A percentile compares a stretch with the other conserved stretches of the same genome.
phyloP scores from a whole-genome alignment of 805 yeast genomes.

The Alloascoidea africana region DNA sequence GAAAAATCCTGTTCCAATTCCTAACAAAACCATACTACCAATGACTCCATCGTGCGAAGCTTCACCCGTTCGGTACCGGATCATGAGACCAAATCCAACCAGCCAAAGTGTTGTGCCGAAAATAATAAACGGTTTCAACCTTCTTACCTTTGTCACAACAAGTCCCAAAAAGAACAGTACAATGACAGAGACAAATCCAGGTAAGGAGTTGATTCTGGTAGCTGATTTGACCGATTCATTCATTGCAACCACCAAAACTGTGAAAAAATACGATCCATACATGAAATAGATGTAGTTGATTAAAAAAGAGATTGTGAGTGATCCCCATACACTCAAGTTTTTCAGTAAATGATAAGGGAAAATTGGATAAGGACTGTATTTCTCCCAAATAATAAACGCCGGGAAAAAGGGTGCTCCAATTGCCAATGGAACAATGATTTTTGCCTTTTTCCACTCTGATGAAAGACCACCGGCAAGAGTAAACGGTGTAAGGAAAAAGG shows the following conservation, averaged over 20 bases:
- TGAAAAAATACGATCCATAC: conserved; percentile 44
- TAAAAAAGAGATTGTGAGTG: conserved; percentile 33
- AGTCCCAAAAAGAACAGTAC: conserved; percentile 38
- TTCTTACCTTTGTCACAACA: conserved; percentile 26
- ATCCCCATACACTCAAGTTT: conserved; percentile 55
- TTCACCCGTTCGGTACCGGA: conserved; percentile 32
- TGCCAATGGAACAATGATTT: conserved; percentile 44
- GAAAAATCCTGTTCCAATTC: conserved; percentile 47
- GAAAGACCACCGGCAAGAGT: conserved; percentile 46
- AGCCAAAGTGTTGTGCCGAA: conserved; percentile 42
- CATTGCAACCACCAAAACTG: conserved; percentile 45
- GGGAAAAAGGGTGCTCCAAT: conserved; percentile 42
- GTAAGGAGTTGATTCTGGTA: conserved; percentile 34
- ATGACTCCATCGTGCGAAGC: conserved; percentile 26
- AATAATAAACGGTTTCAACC: conserved; percentile 35
- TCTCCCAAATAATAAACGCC: conserved; percentile 38
- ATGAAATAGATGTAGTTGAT: conserved; percentile 40
- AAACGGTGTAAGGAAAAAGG: conserved; percentile 44
- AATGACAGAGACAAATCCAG: conserved; percentile 41
- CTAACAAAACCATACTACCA: conserved; percentile 37
- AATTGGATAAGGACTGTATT: conserved; percentile 38
- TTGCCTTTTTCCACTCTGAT: conserved; percentile 31
- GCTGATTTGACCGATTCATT: conserved; percentile 39
- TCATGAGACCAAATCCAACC: conserved; percentile 37
- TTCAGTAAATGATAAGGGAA: conserved; percentile 35